phyloP scores from a whole-genome alignment of 257 asterid species.

The Asclepias syriaca region DNA sequence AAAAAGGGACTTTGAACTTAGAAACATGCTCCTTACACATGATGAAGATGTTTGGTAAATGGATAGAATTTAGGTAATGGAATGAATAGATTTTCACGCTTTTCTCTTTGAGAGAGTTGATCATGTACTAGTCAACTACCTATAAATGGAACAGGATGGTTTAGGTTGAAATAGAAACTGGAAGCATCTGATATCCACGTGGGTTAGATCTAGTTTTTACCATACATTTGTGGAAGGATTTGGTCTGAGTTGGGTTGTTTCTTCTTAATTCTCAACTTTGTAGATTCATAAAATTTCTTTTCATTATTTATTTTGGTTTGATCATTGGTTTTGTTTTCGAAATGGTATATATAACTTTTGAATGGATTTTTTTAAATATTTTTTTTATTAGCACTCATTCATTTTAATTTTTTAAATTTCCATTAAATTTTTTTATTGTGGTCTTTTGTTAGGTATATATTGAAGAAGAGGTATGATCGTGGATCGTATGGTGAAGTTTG shows the following conservation, averaged over 20 bases:
- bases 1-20: background rate
- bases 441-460: conserved; percentile 53
- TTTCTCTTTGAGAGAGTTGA: background rate
- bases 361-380: background rate
- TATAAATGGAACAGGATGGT: background rate
- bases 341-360: background rate
- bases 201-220: background rate
- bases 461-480: conserved; percentile 90
- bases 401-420: background rate
- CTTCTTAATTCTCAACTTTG: background rate
- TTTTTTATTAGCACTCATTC: background rate
- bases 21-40: background rate
- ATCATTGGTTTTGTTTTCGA: background rate
- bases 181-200: background rate
- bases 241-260: background rate
- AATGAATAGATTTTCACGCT: background rate
- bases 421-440: background rate
- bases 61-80: background rate
- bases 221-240: background rate
- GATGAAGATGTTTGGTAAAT: background rate
- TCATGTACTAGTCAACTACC: background rate
- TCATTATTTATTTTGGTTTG: background rate
- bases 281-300: background rate
- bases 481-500: conserved; percentile 99
- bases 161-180: background rate